Conservation (phyloP, 2,329 filamentous ascomycete genomes). For the Hypoxylon sp. region DNA sequence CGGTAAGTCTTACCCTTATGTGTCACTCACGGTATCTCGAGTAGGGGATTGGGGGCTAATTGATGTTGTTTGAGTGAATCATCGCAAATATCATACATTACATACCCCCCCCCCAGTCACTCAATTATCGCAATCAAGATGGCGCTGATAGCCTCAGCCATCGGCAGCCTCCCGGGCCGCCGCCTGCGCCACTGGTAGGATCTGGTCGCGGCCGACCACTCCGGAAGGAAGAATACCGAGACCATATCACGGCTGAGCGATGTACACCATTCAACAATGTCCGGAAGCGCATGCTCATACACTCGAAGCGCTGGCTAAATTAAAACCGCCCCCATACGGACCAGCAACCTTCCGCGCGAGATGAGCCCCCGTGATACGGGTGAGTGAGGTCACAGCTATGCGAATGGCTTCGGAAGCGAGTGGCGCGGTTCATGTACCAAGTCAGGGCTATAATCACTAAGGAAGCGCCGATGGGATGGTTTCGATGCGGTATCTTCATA, state of each 20-base stretch:
- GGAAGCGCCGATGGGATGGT: slow-evolving; percentile 16
- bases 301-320: not conserved
- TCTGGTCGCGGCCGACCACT: not conserved
- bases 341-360: not conserved
- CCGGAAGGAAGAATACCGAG: not conserved
- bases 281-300: not conserved
- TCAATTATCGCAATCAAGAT: too few species aligned
- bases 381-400: not conserved
- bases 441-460: too few species aligned
- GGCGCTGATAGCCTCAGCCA: not conserved
- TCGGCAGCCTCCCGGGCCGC: not conserved
- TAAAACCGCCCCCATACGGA: not conserved
- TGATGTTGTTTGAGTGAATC: too few species aligned
- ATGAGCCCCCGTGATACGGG: not conserved
- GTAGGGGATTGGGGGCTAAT: too few species aligned
- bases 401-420: not conserved
- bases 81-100: too few species aligned
- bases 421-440: not conserved
- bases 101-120: too few species aligned
- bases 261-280: not conserved
- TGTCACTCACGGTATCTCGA: too few species aligned
- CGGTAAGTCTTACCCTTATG: not conserved
- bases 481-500: not conserved
- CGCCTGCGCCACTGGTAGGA: slow-evolving; percentile 17
- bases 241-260: not conserved